Percentiles rank a stretch among this genome's conserved stretches.
These are phyloP conservation scores for Effrenium voratum DNA, from an alignment of 73 alveolate species.

Conservation along the genomic window DNA sequence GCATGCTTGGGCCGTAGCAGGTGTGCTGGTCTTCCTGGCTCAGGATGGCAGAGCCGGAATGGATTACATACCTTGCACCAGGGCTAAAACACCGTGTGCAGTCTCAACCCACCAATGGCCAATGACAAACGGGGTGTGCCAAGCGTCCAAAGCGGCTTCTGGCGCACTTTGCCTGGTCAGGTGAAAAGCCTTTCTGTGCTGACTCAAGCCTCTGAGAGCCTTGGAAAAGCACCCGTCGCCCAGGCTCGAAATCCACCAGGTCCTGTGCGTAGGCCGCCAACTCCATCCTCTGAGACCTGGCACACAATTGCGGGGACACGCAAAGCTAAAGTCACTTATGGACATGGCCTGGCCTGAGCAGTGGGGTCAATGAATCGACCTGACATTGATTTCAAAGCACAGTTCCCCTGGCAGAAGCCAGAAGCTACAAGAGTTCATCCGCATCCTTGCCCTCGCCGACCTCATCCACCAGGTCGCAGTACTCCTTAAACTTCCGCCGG, in stretches of 20 bases:
- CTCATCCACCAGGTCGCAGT: conserved; percentile 78
- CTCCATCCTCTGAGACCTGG: conserved; percentile 90
- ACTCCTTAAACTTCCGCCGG: conserved; percentile 67
- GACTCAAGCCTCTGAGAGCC: conserved; percentile 8
- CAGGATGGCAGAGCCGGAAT: conserved; percentile 15
- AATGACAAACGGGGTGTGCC: not conserved
- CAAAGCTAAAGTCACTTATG: not conserved
- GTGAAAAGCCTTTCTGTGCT: not conserved
- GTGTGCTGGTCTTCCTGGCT: not conserved
- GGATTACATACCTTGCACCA: conserved; percentile 73
- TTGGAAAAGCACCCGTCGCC: conserved; percentile 60
- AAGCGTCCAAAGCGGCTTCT: conserved; percentile 69
- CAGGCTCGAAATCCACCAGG: conserved; percentile 34
- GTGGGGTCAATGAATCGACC: conserved; percentile 66
- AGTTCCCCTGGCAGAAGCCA: not conserved
- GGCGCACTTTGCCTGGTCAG: conserved; percentile 69
- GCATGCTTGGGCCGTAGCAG: too few species aligned
- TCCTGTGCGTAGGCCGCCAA: conserved; percentile 83
- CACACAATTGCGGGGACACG: not conserved
- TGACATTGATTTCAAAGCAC: not conserved
- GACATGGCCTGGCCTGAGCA: conserved; percentile 45
- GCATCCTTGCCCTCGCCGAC: not conserved
- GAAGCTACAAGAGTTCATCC: not conserved
- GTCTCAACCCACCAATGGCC: not conserved
- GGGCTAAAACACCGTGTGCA: too few species aligned